Percentiles rank a stretch among this genome's conserved stretches.
phyloP scores from a whole-genome alignment of 2,329 filamentous ascomycete genomes.

The Aspergillus fijiensis region DNA sequence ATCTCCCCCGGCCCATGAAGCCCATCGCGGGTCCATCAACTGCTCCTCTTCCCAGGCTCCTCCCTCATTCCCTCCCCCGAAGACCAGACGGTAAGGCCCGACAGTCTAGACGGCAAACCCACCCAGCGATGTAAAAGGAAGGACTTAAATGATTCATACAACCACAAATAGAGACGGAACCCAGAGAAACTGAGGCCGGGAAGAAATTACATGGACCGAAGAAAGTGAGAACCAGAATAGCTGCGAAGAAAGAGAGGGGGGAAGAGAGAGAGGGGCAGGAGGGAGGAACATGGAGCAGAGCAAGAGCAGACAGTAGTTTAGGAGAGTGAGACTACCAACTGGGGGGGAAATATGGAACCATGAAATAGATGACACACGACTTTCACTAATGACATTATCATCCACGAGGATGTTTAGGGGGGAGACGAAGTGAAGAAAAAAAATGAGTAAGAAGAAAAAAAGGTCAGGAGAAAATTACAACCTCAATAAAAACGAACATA shows the following conservation, averaged over 20 bases:
- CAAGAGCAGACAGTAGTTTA: not conserved
- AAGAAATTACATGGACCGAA: not conserved
- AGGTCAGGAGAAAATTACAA: no score
- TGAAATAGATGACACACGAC: not conserved
- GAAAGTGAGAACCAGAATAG: not conserved
- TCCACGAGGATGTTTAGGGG: not conserved
- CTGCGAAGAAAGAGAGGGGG: not conserved
- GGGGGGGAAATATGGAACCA: not conserved
- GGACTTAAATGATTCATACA: not conserved
- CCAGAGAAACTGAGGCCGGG: not conserved
- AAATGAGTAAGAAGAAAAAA: not conserved
- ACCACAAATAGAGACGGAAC: not conserved
- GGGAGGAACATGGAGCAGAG: not conserved
- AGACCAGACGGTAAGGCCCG: not conserved
- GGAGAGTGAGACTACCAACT: not conserved
- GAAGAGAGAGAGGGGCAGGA: not conserved
- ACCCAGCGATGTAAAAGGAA: not conserved
- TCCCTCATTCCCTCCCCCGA: not conserved
- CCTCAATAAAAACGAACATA: no score
- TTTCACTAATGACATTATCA: not conserved
- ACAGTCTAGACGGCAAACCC: not conserved
- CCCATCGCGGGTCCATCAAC: constrained; percentile 20
- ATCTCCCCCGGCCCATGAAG: constrained; percentile 19
- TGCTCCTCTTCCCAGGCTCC: not conserved
- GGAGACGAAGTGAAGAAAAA: not conserved